These are phyloP conservation scores for Dentiscutata heterogama DNA, from an alignment of 371 early-diverging fungal species.

Conservation along the genomic window DNA sequence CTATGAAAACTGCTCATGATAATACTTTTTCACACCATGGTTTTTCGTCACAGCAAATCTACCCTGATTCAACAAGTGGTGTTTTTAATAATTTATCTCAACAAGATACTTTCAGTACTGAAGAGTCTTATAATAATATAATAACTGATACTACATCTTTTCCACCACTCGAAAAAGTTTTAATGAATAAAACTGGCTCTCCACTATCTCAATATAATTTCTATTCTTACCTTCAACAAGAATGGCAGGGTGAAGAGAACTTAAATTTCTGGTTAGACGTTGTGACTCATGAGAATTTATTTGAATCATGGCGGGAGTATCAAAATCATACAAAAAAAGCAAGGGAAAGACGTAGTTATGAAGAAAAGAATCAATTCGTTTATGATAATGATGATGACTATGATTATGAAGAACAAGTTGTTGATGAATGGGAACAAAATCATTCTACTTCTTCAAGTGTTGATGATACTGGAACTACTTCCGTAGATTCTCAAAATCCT, in stretches of 20 bases:
- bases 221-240: conserved; percentile 30
- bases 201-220: conserved; percentile 44
- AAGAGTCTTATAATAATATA: neutral
- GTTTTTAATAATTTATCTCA: neutral
- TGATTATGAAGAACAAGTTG: neutral
- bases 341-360: conserved; percentile 13
- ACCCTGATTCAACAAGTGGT: neutral
- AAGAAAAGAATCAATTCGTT: neutral
- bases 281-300: conserved; percentile 35
- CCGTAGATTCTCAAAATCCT: conserved; percentile 12
- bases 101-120: neutral
- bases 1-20: neutral
- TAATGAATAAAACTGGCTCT: conserved; percentile 32
- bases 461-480: conserved; percentile 5
- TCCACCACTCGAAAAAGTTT: conserved; percentile 37
- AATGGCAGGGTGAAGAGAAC: conserved; percentile 42
- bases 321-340: conserved; percentile 21
- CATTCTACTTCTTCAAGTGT: conserved; percentile 30
- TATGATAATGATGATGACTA: conserved; percentile 7
- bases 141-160: neutral
- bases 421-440: conserved; percentile 11
- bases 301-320: conserved; percentile 28
- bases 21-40: neutral
- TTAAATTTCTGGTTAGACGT: conserved; percentile 44
- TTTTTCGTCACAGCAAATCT: neutral